These are phyloP conservation scores for Hippophae gyantsensis DNA, from an alignment of 306 rosid genomes.

Conservation along the genomic window DNA sequence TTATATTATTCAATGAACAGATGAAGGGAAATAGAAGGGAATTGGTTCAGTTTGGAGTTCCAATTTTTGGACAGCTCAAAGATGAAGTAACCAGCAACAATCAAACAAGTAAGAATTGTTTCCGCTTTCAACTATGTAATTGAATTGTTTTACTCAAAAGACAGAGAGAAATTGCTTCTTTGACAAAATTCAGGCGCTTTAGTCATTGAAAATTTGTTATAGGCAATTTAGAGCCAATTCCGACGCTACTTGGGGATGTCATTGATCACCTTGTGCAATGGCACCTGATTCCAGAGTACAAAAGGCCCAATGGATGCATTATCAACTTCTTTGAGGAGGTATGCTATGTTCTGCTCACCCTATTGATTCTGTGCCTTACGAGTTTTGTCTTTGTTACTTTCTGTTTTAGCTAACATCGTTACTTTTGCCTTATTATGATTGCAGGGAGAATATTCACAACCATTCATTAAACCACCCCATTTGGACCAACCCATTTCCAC, in stretches of 20 bases:
- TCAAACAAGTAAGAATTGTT: constrained; percentile 20
- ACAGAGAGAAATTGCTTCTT: too few species aligned
- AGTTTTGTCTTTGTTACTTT: constrained; percentile 1
- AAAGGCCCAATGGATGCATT: constrained; percentile 89
- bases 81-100: constrained; percentile 55
- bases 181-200: too few species aligned
- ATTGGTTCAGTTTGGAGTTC: constrained; percentile 86
- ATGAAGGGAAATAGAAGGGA: constrained; percentile 89
- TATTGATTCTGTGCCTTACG: constrained; percentile 16
- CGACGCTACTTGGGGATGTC: constrained; percentile 61
- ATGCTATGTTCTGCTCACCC: constrained; percentile 24
- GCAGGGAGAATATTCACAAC: constrained; percentile 92
- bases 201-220: not conserved
- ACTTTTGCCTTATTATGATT: not conserved
- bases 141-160: not conserved
- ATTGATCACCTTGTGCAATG: constrained; percentile 88
- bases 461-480: constrained; percentile 97
- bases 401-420: not conserved
- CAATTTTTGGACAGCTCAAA: constrained; percentile 73
- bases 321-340: constrained; percentile 96
- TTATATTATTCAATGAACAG: constrained; percentile 79
- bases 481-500: constrained; percentile 94
- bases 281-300: constrained; percentile 90
- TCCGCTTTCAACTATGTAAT: not conserved
- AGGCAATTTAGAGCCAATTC: constrained; percentile 89